These are phyloP conservation scores for Chlamydomonas incerta DNA, from an alignment of 139 green algal species.

Conservation along the genomic window DNA sequence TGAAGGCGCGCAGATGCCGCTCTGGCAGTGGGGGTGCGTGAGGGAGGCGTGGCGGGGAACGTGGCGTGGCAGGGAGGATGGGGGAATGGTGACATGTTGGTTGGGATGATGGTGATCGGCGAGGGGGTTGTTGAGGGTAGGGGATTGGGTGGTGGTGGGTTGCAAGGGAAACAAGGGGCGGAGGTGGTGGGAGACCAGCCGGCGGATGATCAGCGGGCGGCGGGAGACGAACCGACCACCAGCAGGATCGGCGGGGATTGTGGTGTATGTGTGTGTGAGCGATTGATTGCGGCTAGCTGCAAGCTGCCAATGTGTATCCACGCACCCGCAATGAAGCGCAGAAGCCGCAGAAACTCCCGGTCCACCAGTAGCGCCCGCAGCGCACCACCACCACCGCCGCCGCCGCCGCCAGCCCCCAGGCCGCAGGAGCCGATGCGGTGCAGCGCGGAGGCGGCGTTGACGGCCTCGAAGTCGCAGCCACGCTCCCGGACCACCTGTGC, in stretches of 20 bases:
- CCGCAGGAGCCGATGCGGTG: conserved; percentile 28
- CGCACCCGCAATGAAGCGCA: neutral
- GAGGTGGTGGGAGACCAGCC: too few relatives aligned
- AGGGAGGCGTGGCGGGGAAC: neutral
- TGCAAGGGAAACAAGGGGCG: too few relatives aligned
- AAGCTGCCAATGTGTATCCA: too few relatives aligned
- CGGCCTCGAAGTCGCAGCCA: neutral
- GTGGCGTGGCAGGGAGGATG: neutral
- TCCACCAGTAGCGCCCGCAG: neutral
- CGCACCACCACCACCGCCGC: too few relatives aligned
- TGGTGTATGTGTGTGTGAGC: too few relatives aligned
- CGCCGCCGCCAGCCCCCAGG: neutral
- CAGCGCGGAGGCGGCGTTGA: conserved; percentile 33
- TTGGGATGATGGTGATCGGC: neutral
- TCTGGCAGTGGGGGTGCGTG: neutral
- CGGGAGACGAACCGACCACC: too few relatives aligned
- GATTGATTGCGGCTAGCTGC: too few relatives aligned
- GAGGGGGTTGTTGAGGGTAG: too few relatives aligned
- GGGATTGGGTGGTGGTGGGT: too few relatives aligned
- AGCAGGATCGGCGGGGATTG: too few relatives aligned
- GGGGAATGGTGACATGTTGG: neutral
- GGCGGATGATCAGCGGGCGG: too few relatives aligned
- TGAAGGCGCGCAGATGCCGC: conserved; percentile 6
- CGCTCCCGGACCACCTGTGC: conserved; percentile 17
- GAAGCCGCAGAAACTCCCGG: neutral